Evolutionary conservation across 495 filamentous ascomycete genomes (phyloP), one percentile per base, ranked within the genome.

Genomic region (Lichenothelia convexa): DNA sequence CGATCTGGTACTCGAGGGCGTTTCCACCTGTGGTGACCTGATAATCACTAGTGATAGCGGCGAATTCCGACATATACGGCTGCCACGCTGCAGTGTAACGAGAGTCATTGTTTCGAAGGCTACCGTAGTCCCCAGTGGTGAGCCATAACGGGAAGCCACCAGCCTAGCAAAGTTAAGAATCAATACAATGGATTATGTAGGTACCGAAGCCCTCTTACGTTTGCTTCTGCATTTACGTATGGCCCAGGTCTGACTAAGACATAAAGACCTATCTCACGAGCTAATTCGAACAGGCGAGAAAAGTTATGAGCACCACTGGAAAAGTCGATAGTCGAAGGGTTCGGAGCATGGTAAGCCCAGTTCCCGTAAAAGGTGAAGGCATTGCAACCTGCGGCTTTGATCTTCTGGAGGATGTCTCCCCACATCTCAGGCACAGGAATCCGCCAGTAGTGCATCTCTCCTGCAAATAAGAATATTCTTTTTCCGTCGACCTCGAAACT

Each of bases 61-160:
- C 40, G 12, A 45, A 34, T 5, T 36, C 41, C 4, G 38, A 26
- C 31, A 46, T 31, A 29, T 48, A 48, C 4, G 43, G 38, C 33
- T 39, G 57, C 51, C 60, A 66, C 30, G 71, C 71, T 8, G 60
- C 53, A 0, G 68, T 66, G 45, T 67, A 77, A 1, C 13, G 41
- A 3, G 36, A 40, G 43, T 70, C 71, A 43, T 75, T 68, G 29
- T 69, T 64, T 18, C 73, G 57, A 5, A 73, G 53, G 5, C 57
- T 49, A 0, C 70, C 69, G 38, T 76, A 73, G 0, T 60, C 70
- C n/a, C 70, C 71, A 0, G 70, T 73, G 0, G 71, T 73, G 4
- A 68, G 29, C 71, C 72, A 78, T 11, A 69, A 56, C 0, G 72
- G 65, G 45, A 70, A 68, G 0, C 73, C 72, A 19, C 71, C 70